Base-by-base conservation (phyloP, 192 early-diverging fungal genomes). In the Entophlyctis luteolus region DNA sequence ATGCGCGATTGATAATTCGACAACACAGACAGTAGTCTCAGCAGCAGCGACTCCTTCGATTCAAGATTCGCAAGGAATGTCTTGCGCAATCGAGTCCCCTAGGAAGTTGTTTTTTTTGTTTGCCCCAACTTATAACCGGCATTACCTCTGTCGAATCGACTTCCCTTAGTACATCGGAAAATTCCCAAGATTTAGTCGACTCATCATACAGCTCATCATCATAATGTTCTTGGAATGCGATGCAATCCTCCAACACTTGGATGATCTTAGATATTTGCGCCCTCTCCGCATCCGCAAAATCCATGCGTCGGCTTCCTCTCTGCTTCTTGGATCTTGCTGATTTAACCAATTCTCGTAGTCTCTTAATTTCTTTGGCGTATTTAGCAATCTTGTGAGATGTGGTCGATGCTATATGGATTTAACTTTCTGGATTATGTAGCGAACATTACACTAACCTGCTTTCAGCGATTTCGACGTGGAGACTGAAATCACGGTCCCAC, bases 1-100 rank as follows among this genome's bases (percentile, higher is more conserved):
- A 14, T 25, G 16, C 14, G 1, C 27, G 27, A 53, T 22, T 53
- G 16, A n/a, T 16, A 47, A 22, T 47, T 16, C 45, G 45, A 60
- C n/a, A 65, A 33, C 16, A 48, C 35, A 4, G 45, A 33, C n/a
- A 66, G 48, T 6, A 66, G 50, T n/a, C 34, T 38, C 48, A 48
- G 49, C 10, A 66, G 50, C 4, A 66, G 50, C 36, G 48, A 66
- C 55, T 66, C 63, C 28, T 49, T 47, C 8, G 42, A 49, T 49
- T 49, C 8, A 16, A 63, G 8, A 34, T 5, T 4, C 31, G 28
- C 29, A 14, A 63, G 18, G 47, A 63, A 56, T 8, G 18, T 23
- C n/a, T 52, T 34, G 55, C n/a, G n/a, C n/a, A n/a, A 45, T n/a
- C 42, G n/a, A 14, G 42, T 45, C 42, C 42, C n/a, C 10, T 10